Conservation (phyloP, 1,284 basidiomycete genomes). For the Puccinia coronata region DNA sequence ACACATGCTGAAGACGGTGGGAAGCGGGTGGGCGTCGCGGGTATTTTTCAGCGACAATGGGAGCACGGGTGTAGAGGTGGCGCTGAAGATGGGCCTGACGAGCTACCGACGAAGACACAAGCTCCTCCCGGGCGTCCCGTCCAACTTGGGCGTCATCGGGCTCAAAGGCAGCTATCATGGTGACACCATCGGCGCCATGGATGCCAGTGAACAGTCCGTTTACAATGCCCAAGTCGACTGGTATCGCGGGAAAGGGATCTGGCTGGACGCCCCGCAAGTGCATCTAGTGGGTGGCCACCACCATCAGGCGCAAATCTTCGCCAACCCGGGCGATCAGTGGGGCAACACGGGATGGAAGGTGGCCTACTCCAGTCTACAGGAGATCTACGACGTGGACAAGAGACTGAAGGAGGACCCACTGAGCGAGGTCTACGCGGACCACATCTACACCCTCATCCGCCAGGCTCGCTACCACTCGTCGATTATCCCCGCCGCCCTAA, state of each 20-base stretch:
- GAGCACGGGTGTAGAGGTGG: conserved; percentile 92
- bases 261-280: conserved; percentile 86
- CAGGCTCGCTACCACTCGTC: conserved; percentile 51
- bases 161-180: conserved; percentile 94
- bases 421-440: conserved; percentile 67
- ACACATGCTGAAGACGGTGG: conserved; percentile 65
- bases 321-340: conserved; percentile 63
- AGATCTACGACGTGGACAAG: conserved; percentile 72
- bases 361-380: conserved; percentile 63
- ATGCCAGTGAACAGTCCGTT: conserved; percentile 81
- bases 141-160: conserved; percentile 77
- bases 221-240: conserved; percentile 85
- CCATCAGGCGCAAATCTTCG: conserved; percentile 65
- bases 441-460: conserved; percentile 63
- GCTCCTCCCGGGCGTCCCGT: conserved; percentile 60
- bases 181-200: conserved; percentile 97
- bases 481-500: conserved; percentile 68
- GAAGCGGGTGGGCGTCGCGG: conserved; percentile 83
- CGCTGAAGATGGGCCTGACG: conserved; percentile 92
- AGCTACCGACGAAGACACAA: conserved; percentile 66
- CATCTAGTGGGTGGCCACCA: conserved; percentile 67
- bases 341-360: conserved; percentile 25
- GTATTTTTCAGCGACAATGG: conserved; percentile 95
- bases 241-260: conserved; percentile 88
- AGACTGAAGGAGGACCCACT: conserved; percentile 68